Evolutionary conservation across 2,329 filamentous ascomycete genomes (phyloP).

Genomic region (Colletotrichum phormii): DNA sequence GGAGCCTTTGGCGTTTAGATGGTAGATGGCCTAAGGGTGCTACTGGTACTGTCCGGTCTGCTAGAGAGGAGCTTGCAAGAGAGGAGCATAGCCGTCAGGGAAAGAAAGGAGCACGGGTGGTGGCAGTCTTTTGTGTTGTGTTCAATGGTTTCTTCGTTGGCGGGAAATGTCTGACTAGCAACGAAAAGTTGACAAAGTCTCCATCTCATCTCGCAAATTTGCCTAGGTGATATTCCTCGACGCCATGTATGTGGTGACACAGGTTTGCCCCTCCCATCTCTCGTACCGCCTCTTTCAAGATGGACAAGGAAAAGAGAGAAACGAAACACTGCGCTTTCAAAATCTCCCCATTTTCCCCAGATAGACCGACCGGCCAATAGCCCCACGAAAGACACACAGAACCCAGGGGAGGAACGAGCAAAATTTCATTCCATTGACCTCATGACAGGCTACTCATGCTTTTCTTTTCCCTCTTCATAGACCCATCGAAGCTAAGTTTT

Average conservation of each 20-base stretch:
- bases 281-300: too few species aligned
- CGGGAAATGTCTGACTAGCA: constrained; percentile 42
- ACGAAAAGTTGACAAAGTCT: constrained; percentile 24
- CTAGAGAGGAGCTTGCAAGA: not conserved
- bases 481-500: constrained; percentile 28
- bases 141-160: constrained; percentile 35
- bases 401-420: not conserved
- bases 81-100: not conserved
- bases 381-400: constrained; percentile 7
- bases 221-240: constrained; percentile 63
- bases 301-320: too few species aligned
- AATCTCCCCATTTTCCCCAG: not conserved
- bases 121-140: constrained; percentile 36
- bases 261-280: too few species aligned
- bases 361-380: constrained; percentile 24
- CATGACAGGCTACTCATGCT: constrained; percentile 31
- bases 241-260: constrained; percentile 58
- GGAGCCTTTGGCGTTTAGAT: not conserved
- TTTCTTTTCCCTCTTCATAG: constrained; percentile 11
- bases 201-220: constrained; percentile 54
- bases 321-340: not conserved
- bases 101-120: not conserved
- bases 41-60: not conserved
- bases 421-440: constrained; percentile 29
- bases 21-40: not conserved